Percentiles rank a stretch among this genome's conserved stretches.
Evolutionary conservation across 2,329 filamentous ascomycete genomes (phyloP).

Genomic region (Penicillium frequentans): DNA sequence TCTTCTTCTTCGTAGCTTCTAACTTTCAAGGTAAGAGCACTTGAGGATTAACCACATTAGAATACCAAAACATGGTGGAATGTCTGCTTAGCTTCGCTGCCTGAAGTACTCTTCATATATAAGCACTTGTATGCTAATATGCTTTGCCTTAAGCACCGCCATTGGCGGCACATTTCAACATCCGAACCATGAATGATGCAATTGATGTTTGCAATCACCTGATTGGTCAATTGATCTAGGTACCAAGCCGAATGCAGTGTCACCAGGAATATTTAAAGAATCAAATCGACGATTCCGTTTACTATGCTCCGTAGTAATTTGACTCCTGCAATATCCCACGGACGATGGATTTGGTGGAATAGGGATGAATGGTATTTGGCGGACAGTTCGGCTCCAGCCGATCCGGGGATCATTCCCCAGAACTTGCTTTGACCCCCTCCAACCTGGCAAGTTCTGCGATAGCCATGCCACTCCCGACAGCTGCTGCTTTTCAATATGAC

Average conservation of each 20-base stretch:
- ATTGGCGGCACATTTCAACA: slow-evolving; percentile 18
- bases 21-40: too few relatives aligned
- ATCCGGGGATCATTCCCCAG: slow-evolving; percentile 9
- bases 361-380: not conserved
- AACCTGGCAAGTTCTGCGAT: not conserved
- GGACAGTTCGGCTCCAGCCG: slow-evolving; percentile 12
- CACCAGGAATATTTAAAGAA: not conserved
- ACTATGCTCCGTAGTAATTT: too few relatives aligned
- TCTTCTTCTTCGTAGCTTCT: too few relatives aligned
- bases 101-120: too few relatives aligned
- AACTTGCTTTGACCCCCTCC: slow-evolving; percentile 4
- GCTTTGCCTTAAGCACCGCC: not conserved
- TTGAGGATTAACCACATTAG: too few relatives aligned
- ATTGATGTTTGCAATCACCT: not conserved
- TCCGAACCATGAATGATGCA: slow-evolving; percentile 8
- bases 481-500: slow-evolving; percentile 9
- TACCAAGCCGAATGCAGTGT: not conserved
- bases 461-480: not conserved
- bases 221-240: not conserved
- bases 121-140: too few relatives aligned
- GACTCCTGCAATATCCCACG: too few relatives aligned
- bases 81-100: too few relatives aligned
- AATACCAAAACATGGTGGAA: too few relatives aligned
- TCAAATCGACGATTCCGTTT: not conserved
- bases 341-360: not conserved